Base-by-base conservation (phyloP, 768 basidiomycete genomes). In the Mycena sanguinolenta region DNA sequence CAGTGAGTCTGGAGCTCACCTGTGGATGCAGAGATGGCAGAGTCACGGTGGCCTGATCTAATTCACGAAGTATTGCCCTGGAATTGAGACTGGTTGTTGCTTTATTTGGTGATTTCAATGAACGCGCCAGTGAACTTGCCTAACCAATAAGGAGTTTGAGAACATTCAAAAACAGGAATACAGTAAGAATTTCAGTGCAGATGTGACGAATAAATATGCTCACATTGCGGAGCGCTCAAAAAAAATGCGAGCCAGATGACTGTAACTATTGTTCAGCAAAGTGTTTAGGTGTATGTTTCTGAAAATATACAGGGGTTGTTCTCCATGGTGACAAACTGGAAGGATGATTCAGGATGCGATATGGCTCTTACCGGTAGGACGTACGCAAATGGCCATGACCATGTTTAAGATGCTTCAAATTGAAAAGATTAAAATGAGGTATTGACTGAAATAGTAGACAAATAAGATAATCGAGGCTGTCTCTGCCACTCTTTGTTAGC, bases 291-390 rank as follows among this genome's bases (percentile, higher is more conserved):
- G 42, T 19, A 19, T 6, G 13, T 13, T 16, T 44, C 42, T 19
- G 17, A 19, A 19, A 44, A 17, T 52, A 62, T 46, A 62, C n/a
- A n/a, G n/a, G n/a, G n/a, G 49, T 49, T 52, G 4, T 49, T 2
- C 30, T 17, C 17, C 44, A 49, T 62, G 27, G 46, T 28, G 16
- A n/a, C 23, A 42, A 53, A 63, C 62, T 63, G n/a, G n/a, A 32
- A 23, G 42, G 30, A 63, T 23, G 23, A n/a, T n/a, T n/a, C n/a
- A n/a, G n/a, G n/a, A n/a, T n/a, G n/a, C 8, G 14, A 2, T 19
- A 23, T 17, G 7, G 8, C 25, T 19, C 32, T 3, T 3, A n/a
- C 60, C 8, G 2, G 13, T 10, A 17, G 42, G n/a, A n/a, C n/a
- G n/a, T 63, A 63, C 62, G 23, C 36, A 57, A n/a, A n/a, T n/a